Base-by-base conservation (phyloP, 208 protist genomes). In the Crithidia bombi region DNA sequence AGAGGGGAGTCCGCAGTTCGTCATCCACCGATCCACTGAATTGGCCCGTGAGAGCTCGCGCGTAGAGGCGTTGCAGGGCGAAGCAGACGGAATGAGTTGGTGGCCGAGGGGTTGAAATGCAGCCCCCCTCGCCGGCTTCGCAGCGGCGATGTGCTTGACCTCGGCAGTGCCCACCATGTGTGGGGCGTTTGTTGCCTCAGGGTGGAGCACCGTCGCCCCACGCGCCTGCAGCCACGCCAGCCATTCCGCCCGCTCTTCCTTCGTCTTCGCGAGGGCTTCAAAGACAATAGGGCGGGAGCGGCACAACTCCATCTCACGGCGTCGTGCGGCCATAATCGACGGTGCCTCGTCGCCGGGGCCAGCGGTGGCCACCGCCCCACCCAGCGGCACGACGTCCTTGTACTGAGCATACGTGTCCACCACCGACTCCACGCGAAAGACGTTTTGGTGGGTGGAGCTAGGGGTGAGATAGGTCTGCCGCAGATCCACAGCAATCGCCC, bases 241-340 rank as follows among this genome's bases (percentile, higher is more conserved):
- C 70, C 70, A 75, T 62, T 41, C 44, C 35, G 62, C 30, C 30
- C 70, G 38, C 52, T 75, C 62, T 23, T 57, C 55, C 4, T 32
- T 15, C 9, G 70, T 58, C 46, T 64, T 75, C 11, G 55, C 70
- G 19, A 68, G 54, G 5, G 70, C 70, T 50, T 75, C 70, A 12
- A 75, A 65, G 35, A 65, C 21, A 9, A 75, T 38, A 4, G 54
- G 54, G 17, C 63, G 46, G 1, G 17, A 23, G 23, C 61, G 49
- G 61, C 43, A 59, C 51, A 75, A 38, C 36, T 75, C 70, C 54
- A 49, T 38, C 59, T 52, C 70, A 7, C 70, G 43, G 10, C 62
- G 70, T 6, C 46, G 61, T 33, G 55, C 33, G 17, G 54, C 62
- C 15, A 57, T 23, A 43, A 62, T 15, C 23, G 62, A 38, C 11